A percentile compares a stretch with the other conserved stretches of the same genome.
Evolutionary conservation across 345 rosid species (phyloP).

Genomic region (Eucalyptus pauciflora): DNA sequence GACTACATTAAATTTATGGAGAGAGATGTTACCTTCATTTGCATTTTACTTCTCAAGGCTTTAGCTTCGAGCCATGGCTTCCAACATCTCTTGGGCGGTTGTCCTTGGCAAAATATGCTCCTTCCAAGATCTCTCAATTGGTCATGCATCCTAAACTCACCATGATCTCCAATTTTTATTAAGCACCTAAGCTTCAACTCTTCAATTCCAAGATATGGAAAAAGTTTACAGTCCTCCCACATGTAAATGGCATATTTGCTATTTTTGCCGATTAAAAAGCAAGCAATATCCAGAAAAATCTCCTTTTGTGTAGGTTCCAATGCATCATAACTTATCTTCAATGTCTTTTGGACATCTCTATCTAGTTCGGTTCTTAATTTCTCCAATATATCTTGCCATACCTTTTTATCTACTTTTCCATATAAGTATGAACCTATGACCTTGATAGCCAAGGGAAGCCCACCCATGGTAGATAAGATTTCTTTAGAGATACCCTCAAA

Average conservation of each 20-base stretch:
- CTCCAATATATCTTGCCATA: neutral
- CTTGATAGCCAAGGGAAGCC: neutral
- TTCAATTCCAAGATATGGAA: neutral
- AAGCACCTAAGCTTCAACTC: neutral
- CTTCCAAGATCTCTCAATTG: neutral
- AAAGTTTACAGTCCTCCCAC: neutral
- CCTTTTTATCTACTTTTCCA: rapidly evolving
- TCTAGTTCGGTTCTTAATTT: rapidly evolving
- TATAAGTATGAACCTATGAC: neutral
- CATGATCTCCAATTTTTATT: rapidly evolving
- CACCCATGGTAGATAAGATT: neutral
- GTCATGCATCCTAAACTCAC: neutral
- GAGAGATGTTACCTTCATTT: no score
- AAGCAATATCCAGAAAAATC: neutral
- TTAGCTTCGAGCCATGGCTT: rapidly evolving
- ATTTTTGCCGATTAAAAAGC: rapidly evolving
- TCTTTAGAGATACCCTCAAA: neutral
- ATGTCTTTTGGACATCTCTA: neutral
- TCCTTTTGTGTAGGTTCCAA: neutral
- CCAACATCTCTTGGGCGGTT: rapidly evolving
- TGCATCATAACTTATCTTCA: neutral
- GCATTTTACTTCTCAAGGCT: neutral
- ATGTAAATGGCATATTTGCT: rapidly evolving
- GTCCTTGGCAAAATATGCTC: neutral
- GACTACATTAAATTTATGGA: no score